These are phyloP conservation scores for Piloderma croceum DNA, from an alignment of 768 basidiomycete genomes.

Conservation along the genomic window DNA sequence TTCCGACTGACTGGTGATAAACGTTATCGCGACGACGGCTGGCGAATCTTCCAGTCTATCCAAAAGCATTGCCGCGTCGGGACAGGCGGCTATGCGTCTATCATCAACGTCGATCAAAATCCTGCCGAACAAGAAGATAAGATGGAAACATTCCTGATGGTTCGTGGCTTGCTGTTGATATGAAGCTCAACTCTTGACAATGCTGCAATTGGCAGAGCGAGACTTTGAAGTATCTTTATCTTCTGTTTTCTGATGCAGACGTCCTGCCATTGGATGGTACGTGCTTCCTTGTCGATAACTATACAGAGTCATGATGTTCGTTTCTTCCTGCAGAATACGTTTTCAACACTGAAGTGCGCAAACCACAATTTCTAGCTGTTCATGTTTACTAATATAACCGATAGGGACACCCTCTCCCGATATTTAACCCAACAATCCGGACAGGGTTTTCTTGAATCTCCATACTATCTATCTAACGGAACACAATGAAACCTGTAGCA, in stretches of 20 bases:
- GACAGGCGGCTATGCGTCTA: conserved; percentile 79
- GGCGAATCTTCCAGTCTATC: conserved; percentile 87
- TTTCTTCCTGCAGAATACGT: conserved; percentile 57
- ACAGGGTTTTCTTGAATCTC: conserved; percentile 44
- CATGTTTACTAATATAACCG: background rate
- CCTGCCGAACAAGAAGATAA: conserved; percentile 71
- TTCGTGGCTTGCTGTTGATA: conserved; percentile 28
- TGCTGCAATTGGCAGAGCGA: conserved; percentile 51
- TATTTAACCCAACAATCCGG: conserved; percentile 50
- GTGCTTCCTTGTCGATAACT: conserved; percentile 24
- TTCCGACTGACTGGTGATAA: conserved; percentile 84
- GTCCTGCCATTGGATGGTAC: conserved; percentile 71
- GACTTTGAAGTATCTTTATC: conserved; percentile 86
- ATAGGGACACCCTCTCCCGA: conserved; percentile 66
- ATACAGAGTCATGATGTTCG: conserved; percentile 6
- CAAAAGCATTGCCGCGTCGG: conserved; percentile 72
- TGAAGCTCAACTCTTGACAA: background rate
- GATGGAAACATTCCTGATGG: conserved; percentile 96
- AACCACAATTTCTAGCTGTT: conserved; percentile 1
- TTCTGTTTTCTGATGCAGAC: conserved; percentile 72
- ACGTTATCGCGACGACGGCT: conserved; percentile 76
- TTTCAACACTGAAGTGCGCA: conserved; percentile 81
- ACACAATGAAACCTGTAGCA: too few relatives aligned
- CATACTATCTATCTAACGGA: too few relatives aligned
- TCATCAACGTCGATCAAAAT: conserved; percentile 79